Evolutionary conservation across 495 filamentous ascomycete genomes (phyloP), one percentile per base, ranked within the genome.

Genomic region (Podospora pseudocomata): DNA sequence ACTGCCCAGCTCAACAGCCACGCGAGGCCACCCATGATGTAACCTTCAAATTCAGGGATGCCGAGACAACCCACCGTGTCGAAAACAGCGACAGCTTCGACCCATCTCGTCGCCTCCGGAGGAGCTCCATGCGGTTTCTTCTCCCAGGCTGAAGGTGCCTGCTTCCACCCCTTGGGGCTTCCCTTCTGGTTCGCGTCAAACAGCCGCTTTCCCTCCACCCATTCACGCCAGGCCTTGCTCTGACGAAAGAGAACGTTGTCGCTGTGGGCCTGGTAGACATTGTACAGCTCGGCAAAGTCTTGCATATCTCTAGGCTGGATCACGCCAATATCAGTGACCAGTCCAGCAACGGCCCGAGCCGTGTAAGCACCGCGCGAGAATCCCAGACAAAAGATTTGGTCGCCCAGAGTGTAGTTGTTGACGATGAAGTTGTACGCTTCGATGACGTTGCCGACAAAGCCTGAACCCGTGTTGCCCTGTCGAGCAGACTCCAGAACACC

Each of bases 361-460:
- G 87, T 90, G 71, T 84, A 90, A 7, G 88, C 87, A 18, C 88
- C 88, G 3, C 88, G 81, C 7, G 87, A 89, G 77, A 90, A 90
- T 16, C 88, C 88, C 18, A 89, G 70, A 30, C 89, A 77, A 65
- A 88, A 82, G 54, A 90, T 87, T 67, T 90, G 84, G 71, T 90
- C 88, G 13, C 83, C 83, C 15, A 80, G 80, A 20, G 77, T 71
- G 68, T 84, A 89, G 76, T 90, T 90, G 58, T 83, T 82, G 9
- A 80, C 77, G 32, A 89, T 67, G 72, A 88, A 90, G n/a, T 80
- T 81, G 74, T 90, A 90, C 0, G 80, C 85, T 71, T 87, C 85
- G 26, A 85, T 79, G 56, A 90, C 83, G 64, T 88, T 70, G 30
- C 60, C 60, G 23, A 62, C 60, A 34, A 62, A 62, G 60, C 23